These are phyloP conservation scores for Leccinellum rugosiceps DNA, from an alignment of 768 basidiomycete genomes.

Conservation along the genomic window DNA sequence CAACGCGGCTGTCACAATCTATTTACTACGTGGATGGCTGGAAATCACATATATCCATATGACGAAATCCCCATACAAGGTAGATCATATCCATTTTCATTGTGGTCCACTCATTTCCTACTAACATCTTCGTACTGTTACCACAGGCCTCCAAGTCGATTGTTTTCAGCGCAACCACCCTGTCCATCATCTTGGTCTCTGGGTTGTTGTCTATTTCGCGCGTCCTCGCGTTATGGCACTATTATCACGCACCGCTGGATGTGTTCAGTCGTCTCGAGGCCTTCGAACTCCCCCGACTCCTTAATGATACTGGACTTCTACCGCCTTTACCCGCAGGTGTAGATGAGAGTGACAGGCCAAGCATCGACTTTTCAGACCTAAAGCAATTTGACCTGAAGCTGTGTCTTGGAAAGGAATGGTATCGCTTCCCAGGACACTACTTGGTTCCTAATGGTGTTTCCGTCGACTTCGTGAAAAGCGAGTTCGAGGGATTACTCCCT, in stretches of 20 bases:
- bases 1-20: constrained; percentile 88
- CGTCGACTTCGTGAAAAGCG: constrained; percentile 89
- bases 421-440: constrained; percentile 90
- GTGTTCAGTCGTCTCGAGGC: constrained; percentile 69
- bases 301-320: constrained; percentile 68
- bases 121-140: background rate
- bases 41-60: constrained; percentile 70
- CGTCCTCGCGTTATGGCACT: constrained; percentile 76
- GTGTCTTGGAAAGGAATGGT: constrained; percentile 95
- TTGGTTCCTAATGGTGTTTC: constrained; percentile 79
- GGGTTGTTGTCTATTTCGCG: constrained; percentile 74
- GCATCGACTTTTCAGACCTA: constrained; percentile 67
- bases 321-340: constrained; percentile 40
- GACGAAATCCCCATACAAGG: constrained; percentile 84
- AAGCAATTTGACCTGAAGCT: constrained; percentile 67
- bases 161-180: constrained; percentile 75
- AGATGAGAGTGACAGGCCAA: constrained; percentile 43
- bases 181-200: constrained; percentile 62
- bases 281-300: constrained; percentile 75
- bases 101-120: constrained; percentile 1
- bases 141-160: constrained; percentile 70
- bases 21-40: constrained; percentile 82
- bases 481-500: constrained; percentile 87
- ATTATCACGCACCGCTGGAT: constrained; percentile 88
- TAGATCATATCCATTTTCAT: constrained; percentile 35